These are phyloP conservation scores for Parathielavia hyrcaniae DNA, from an alignment of 495 filamentous ascomycete species.

Conservation along the genomic window DNA sequence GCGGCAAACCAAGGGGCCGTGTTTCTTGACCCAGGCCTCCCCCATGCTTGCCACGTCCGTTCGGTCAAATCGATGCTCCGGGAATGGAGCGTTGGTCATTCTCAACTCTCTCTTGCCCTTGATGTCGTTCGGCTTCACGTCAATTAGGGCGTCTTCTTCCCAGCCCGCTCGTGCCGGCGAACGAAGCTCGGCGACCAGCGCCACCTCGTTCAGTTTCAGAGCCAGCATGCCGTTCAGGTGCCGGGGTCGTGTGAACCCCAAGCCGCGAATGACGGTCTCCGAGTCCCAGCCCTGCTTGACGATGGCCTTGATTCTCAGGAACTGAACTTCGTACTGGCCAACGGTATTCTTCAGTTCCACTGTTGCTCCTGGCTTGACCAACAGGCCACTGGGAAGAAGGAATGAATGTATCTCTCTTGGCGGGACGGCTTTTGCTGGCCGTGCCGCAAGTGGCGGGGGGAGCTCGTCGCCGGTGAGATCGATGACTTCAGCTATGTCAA, in stretches of 20 bases:
- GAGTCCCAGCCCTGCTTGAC: not conserved
- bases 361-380: not conserved
- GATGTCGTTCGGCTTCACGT: slow-evolving; percentile 35
- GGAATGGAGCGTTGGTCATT: slow-evolving; percentile 50
- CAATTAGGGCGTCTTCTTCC: slow-evolving; percentile 42
- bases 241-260: not conserved
- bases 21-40: slow-evolving; percentile 22
- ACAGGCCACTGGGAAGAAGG: not conserved
- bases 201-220: slow-evolving; percentile 33
- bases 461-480: slow-evolving; percentile 8
- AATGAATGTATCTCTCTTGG: not conserved
- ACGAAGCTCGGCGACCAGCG: slow-evolving; percentile 45
- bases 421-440: not conserved
- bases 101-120: slow-evolving; percentile 38
- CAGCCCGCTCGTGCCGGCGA: slow-evolving; percentile 34
- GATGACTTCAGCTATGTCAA: slow-evolving; percentile 4
- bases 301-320: slow-evolving; percentile 18
- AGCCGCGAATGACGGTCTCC: slow-evolving; percentile 9
- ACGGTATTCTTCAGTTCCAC: not conserved
- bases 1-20: slow-evolving; percentile 37
- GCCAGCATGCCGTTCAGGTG: slow-evolving; percentile 7
- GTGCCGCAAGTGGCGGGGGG: not conserved
- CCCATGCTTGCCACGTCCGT: not conserved
- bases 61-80: slow-evolving; percentile 26
- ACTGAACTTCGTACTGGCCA: not conserved